Evolutionary conservation across 2,329 filamentous ascomycete genomes (phyloP).

Genomic region (Aspergillus sp.): DNA sequence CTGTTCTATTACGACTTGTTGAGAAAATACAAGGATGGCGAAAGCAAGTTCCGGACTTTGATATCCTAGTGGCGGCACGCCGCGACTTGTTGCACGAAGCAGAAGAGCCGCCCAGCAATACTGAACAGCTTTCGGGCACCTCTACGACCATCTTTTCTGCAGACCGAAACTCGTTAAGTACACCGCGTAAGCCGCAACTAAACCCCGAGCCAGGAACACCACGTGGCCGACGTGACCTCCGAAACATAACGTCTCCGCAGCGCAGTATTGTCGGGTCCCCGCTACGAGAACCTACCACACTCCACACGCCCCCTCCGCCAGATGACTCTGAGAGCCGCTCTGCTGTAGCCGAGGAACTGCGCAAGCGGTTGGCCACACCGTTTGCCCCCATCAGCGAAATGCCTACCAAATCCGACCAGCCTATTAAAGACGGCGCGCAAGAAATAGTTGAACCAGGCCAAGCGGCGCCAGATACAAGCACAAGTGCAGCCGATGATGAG

Average conservation of each 20-base stretch:
- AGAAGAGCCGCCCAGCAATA: conserved; percentile 23
- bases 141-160: conserved; percentile 11
- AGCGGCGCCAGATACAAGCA: conserved; percentile 15
- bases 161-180: conserved; percentile 14
- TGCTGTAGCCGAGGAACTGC: conserved; percentile 31
- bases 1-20: conserved; percentile 59
- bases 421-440: neutral
- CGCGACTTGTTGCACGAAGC: conserved; percentile 38
- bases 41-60: conserved; percentile 67
- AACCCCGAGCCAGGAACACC: conserved; percentile 21
- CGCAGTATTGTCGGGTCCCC: conserved; percentile 23
- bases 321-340: conserved; percentile 25
- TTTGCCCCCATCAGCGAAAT: conserved; percentile 22
- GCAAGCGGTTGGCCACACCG: conserved; percentile 35
- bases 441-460: neutral
- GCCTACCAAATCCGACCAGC: neutral
- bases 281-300: conserved; percentile 20
- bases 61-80: conserved; percentile 67
- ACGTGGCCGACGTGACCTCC: conserved; percentile 23
- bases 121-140: conserved; percentile 24
- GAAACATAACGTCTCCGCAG: conserved; percentile 17
- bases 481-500: conserved; percentile 25
- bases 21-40: conserved; percentile 65
- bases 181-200: conserved; percentile 2
- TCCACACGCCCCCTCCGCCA: conserved; percentile 24